These are phyloP conservation scores for Fusarium sp. DNA, from an alignment of 2,329 filamentous ascomycete species.

Conservation along the genomic window DNA sequence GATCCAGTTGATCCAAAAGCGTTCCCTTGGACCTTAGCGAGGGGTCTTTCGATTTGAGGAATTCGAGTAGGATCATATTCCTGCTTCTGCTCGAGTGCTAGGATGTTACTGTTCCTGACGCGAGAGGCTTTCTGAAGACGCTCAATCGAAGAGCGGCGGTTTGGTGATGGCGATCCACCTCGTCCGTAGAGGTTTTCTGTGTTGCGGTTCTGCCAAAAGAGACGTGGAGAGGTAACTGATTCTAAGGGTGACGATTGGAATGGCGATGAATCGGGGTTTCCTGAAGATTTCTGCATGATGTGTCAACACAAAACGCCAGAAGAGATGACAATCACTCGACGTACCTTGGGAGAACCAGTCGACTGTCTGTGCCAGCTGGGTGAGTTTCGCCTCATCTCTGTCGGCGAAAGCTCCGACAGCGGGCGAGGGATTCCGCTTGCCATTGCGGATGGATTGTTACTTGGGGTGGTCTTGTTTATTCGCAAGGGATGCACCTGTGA, in stretches of 20 bases:
- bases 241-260: constrained; percentile 88
- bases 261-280: constrained; percentile 82
- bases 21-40: constrained; percentile 83
- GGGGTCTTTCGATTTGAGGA: constrained; percentile 84
- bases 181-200: constrained; percentile 79
- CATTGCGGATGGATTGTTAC: constrained; percentile 75
- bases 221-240: constrained; percentile 79
- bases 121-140: constrained; percentile 94
- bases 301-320: constrained; percentile 52
- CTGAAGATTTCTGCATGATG: constrained; percentile 72
- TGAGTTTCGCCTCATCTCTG: constrained; percentile 90
- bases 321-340: constrained; percentile 31
- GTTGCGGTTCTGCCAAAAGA: constrained; percentile 92
- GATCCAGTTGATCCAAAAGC: constrained; percentile 74
- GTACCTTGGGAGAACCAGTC: constrained; percentile 57
- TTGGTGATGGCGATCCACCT: constrained; percentile 76
- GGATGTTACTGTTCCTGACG: constrained; percentile 98
- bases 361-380: constrained; percentile 92
- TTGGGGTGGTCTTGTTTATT: constrained; percentile 79
- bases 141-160: constrained; percentile 92
- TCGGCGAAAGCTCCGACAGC: constrained; percentile 89
- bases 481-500: constrained; percentile 81
- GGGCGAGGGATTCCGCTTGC: constrained; percentile 76
- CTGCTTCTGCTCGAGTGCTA: constrained; percentile 91
- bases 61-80: constrained; percentile 90